Percentiles rank a stretch among this genome's conserved stretches.
Conservation (phyloP, 2,329 filamentous ascomycete species). For the Fonsecaea nubica region DNA sequence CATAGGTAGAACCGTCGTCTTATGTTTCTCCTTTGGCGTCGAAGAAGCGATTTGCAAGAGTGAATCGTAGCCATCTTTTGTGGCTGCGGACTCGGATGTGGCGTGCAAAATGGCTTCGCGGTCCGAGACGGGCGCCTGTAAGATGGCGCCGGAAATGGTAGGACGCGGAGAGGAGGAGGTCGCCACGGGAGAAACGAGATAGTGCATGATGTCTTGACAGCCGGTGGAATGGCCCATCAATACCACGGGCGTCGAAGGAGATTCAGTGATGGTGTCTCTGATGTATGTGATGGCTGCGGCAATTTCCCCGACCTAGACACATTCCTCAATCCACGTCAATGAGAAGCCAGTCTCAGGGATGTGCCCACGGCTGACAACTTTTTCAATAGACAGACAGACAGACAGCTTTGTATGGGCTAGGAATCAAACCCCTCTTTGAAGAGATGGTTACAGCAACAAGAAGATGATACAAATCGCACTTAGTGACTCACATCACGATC, state of each 20-base stretch:
- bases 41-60: constrained; percentile 23
- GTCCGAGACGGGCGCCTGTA: constrained; percentile 82
- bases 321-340: not conserved
- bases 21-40: constrained; percentile 28
- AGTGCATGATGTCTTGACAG: constrained; percentile 72
- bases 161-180: constrained; percentile 51
- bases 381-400: not conserved
- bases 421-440: not conserved
- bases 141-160: constrained; percentile 72
- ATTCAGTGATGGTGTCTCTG: constrained; percentile 44
- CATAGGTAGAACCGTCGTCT: constrained; percentile 36
- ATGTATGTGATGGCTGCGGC: constrained; percentile 31
- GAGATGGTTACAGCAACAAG: not conserved
- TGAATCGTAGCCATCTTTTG: constrained; percentile 25
- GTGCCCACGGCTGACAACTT: not conserved
- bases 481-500: constrained; percentile 55
- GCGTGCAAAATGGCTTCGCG: constrained; percentile 66
- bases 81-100: constrained; percentile 43
- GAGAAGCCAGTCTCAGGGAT: not conserved
- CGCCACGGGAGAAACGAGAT: constrained; percentile 54
- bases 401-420: not conserved
- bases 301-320: constrained; percentile 56
- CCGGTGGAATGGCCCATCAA: constrained; percentile 74
- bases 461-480: not conserved
- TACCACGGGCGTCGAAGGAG: constrained; percentile 61